Evolutionary conservation across 768 basidiomycete genomes (phyloP).

Genomic region (Panaeolus papilionaceus): DNA sequence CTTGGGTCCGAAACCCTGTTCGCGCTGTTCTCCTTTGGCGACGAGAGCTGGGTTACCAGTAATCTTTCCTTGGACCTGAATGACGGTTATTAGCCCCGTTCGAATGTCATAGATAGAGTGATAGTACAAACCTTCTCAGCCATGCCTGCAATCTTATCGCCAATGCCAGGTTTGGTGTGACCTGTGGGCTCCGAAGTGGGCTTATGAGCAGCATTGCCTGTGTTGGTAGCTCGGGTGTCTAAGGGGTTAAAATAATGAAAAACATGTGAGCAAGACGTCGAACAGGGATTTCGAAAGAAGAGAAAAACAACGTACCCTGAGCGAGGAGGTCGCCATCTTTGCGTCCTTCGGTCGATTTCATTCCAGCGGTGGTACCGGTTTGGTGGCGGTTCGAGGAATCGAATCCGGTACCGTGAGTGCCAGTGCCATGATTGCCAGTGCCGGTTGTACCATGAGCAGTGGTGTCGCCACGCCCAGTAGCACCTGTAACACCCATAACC

Average conservation of each 20-base stretch:
- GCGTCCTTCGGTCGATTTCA: not conserved
- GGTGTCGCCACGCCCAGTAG: not conserved
- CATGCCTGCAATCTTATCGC: not conserved
- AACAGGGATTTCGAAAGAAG: not conserved
- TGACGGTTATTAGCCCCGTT: too few relatives aligned
- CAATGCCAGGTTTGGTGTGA: not conserved
- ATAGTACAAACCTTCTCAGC: slow-evolving; percentile 8
- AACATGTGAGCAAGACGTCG: not conserved
- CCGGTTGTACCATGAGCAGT: not conserved
- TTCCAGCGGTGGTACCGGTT: not conserved
- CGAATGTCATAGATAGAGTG: too few relatives aligned
- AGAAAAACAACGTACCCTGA: not conserved
- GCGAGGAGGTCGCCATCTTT: not conserved
- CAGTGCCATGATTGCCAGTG: not conserved
- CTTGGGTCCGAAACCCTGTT: not conserved
- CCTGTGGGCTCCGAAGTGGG: not conserved
- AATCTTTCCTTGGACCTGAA: not conserved
- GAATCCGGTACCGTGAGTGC: not conserved
- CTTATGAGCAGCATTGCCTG: not conserved
- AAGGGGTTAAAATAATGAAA: not conserved
- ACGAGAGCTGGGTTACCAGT: slow-evolving; percentile 1
- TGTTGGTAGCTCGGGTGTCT: not conserved
- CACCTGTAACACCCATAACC: not conserved
- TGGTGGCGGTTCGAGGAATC: not conserved
- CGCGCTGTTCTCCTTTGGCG: not conserved